Percentiles rank a stretch among this genome's conserved stretches.
Evolutionary conservation across 1,284 basidiomycete genomes (phyloP).

Genomic region (Amylostereum chailletii): DNA sequence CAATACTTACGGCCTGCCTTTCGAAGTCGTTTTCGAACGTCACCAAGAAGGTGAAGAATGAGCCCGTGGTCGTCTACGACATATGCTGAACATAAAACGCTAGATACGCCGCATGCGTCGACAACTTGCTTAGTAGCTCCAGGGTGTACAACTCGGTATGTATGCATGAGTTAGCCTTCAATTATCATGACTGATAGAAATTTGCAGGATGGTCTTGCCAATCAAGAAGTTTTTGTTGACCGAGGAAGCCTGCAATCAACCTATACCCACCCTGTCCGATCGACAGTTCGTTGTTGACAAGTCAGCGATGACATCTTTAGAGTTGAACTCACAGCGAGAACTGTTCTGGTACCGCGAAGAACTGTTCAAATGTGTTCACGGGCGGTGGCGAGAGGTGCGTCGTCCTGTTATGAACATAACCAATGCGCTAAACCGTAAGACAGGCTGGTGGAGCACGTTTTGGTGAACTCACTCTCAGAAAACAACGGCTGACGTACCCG

Average conservation of each 20-base stretch:
- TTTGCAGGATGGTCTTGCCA: constrained; percentile 67
- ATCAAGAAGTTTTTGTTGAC: constrained; percentile 61
- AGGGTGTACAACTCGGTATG: constrained; percentile 74
- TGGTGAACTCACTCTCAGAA: constrained; percentile 69
- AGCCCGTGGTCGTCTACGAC: neutral
- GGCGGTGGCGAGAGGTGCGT: constrained; percentile 78
- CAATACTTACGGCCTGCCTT: constrained; percentile 84
- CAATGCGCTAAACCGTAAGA: neutral
- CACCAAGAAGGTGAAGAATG: constrained; percentile 43
- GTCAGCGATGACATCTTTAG: constrained; percentile 48
- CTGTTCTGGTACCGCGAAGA: constrained; percentile 94
- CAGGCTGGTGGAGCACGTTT: constrained; percentile 69
- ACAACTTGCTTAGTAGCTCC: constrained; percentile 67
- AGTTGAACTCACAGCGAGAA: constrained; percentile 59
- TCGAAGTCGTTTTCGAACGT: constrained; percentile 75
- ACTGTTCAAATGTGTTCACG: constrained; percentile 60
- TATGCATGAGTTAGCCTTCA: constrained; percentile 5
- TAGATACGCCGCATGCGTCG: constrained; percentile 33
- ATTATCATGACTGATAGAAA: neutral
- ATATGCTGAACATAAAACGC: neutral
- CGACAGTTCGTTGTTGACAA: constrained; percentile 91
- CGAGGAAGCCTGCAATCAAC: constrained; percentile 44
- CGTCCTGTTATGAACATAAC: constrained; percentile 1
- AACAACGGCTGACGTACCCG: constrained; percentile 63
- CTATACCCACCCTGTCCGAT: constrained; percentile 79